Conservation (phyloP, 495 filamentous ascomycete species). For the Parachaetomium inaequale region DNA sequence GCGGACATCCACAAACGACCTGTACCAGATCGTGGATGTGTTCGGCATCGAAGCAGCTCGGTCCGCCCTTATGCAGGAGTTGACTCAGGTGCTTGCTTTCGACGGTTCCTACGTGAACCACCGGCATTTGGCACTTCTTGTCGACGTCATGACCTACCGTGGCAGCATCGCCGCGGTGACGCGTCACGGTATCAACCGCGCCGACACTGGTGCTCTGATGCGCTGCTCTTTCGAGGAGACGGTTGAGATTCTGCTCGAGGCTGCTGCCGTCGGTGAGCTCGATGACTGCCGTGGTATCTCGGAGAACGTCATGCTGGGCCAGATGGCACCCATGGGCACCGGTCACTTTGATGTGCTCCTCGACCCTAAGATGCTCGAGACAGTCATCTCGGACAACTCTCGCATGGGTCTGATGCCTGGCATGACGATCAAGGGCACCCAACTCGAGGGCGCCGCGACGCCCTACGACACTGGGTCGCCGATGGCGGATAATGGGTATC, state of each 20-base stretch:
- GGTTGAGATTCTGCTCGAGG: constrained; percentile 94
- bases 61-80: constrained; percentile 76
- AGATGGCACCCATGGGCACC: constrained; percentile 93
- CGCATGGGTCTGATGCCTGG: constrained; percentile 73
- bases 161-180: constrained; percentile 93
- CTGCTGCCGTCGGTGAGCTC: constrained; percentile 86
- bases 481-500: constrained; percentile 68
- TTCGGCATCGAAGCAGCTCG: constrained; percentile 96
- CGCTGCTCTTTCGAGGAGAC: constrained; percentile 99
- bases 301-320: constrained; percentile 97
- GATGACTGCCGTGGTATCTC: constrained; percentile 98
- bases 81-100: constrained; percentile 88
- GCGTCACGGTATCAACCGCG: constrained; percentile 96
- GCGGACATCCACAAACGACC: constrained; percentile 92
- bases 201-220: constrained; percentile 97
- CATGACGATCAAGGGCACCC: constrained; percentile 67
- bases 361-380: constrained; percentile 92
- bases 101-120: constrained; percentile 99
- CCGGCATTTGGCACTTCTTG: constrained; percentile 90
- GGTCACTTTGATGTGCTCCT: constrained; percentile 89
- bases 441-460: constrained; percentile 80
- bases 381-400: constrained; percentile 85
- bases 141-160: constrained; percentile 96
- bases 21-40: constrained; percentile 86
- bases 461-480: constrained; percentile 93